Base-by-base conservation (phyloP, 306 rosid species). In the Potentilla sterilis region DNA sequence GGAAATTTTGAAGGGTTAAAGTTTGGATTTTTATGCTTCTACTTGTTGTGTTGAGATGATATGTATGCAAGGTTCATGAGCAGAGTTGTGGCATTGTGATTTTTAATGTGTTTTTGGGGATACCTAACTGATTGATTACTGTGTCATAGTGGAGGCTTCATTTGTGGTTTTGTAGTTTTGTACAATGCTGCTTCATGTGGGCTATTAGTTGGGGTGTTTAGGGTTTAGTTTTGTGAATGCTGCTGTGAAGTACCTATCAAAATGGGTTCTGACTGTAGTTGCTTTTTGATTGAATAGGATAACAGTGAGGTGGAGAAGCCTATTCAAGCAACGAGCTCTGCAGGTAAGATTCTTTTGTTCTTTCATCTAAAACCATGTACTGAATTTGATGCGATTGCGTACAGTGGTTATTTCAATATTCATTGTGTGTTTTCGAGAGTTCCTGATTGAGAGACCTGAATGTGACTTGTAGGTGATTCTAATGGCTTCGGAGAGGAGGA, bases 241-340 rank as follows among this genome's bases (percentile, higher is more conserved):
- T 52, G 9, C 34, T 71, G 67, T 55, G 1, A 24, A 73, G 43
- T 21, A 57, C 2, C 21, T 40, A 35, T 71, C 22, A 22, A 40
- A 14, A 22, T 37, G 38, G 40, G 67, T 76, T 42, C 75, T 75
- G 55, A 76, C 38, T 28, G 18, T 44, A 37, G 38, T 35, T 63
- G 28, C 51, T 58, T 81, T 83, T 64, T 69, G 75, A 35, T 83
- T 75, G 83, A 84, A 81, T 89, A 94, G 98, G 88, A 81, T 70
- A 81, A 70, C 78, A 78, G 69, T 19, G 85, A 47, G 72, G 77
- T 58, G 49, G 83, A 76, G 82, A 84, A 88, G 67, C 72, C 78
- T 19, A 43, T 69, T 55, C 83, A 69, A 55, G 81, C 88, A 52
- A 75, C 82, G 1, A 80, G 86, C 69, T 86, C 88, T 48, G 61